Base-by-base conservation (phyloP, 805 yeast species). In the Debaryomyces maramus region DNA sequence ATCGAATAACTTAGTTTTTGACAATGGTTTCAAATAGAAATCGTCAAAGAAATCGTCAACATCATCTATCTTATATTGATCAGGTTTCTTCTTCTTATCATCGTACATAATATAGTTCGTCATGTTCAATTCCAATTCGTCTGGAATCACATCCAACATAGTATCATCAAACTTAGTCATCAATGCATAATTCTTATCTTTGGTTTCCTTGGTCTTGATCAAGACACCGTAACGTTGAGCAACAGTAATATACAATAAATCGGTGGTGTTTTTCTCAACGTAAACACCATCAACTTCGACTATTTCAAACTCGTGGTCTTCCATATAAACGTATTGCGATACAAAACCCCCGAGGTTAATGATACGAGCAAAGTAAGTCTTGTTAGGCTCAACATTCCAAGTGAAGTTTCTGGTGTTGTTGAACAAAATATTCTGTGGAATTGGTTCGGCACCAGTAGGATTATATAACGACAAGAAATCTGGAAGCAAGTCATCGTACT, bases 391-490 rank as follows among this genome's bases (percentile, higher is more conserved):
- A 38, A 85, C 82, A 19, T 58, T 37, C 57, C 85, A 67, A 1
- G 83, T 71, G 4, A 64, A 74, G 47, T 80, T 80, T 38, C 73
- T 70, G 5, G 86, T 69, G 47, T 85, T 87, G 56, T 85, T 84
- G 55, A 84, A 75, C 29, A 85, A 63, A 14, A 78, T 44, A 52
- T 78, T 80, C 46, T 81, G 81, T 2, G 91, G 91, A 36, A 85
- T 73, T 11, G 95, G 95, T 56, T 85, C 95, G 13, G 86, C 88
- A 29, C 95, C 95, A 2, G 90, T 85, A 15, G 95, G 95, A 50
- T 85, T 85, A 54, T 77, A 85, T 48, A 85, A 68, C 30, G 75
- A 72, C 52, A 81, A 58, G 57, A 83, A 85, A 28, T 66, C 65
- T 14, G 61, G 48, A 35, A 70, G 58, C 19, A 83, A 65, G 3